These are phyloP conservation scores for Termitomyces sp. DNA, from an alignment of 768 basidiomycete genomes.

Conservation along the genomic window DNA sequence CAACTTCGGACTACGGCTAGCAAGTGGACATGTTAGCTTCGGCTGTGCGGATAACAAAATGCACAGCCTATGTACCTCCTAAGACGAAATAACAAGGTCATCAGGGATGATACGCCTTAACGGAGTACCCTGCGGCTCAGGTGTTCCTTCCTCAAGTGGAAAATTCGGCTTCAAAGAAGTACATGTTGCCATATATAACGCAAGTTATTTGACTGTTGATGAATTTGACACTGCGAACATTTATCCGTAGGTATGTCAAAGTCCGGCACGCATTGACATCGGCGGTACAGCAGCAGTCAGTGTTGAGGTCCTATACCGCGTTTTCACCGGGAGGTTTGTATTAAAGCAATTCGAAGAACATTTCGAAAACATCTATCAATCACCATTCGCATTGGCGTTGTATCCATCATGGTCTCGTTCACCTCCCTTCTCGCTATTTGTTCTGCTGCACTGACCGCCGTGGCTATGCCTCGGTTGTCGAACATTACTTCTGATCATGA, in stretches of 20 bases:
- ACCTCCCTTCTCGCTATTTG: background rate
- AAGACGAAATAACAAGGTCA: background rate
- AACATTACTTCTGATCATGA: background rate
- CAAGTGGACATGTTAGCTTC: background rate
- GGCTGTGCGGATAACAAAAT: too few species aligned
- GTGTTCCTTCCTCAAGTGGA: background rate
- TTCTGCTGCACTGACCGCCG: background rate
- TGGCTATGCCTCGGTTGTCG: conserved; percentile 1
- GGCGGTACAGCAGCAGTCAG: background rate
- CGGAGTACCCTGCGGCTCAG: too few species aligned
- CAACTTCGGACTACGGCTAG: background rate
- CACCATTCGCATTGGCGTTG: background rate
- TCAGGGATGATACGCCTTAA: background rate
- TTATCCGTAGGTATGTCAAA: background rate
- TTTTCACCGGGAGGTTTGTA: background rate
- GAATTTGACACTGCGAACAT: background rate
- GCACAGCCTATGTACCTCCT: too few species aligned
- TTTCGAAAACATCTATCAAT: background rate
- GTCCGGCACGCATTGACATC: background rate
- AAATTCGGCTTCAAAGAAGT: background rate
- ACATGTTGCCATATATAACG: background rate
- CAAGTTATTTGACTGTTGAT: background rate
- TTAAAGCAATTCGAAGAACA: background rate
- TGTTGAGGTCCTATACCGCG: background rate
- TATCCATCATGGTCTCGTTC: background rate